Evolutionary conservation across 2,329 filamentous ascomycete species (phyloP).

Genomic region (Huntiella bhutanensis): DNA sequence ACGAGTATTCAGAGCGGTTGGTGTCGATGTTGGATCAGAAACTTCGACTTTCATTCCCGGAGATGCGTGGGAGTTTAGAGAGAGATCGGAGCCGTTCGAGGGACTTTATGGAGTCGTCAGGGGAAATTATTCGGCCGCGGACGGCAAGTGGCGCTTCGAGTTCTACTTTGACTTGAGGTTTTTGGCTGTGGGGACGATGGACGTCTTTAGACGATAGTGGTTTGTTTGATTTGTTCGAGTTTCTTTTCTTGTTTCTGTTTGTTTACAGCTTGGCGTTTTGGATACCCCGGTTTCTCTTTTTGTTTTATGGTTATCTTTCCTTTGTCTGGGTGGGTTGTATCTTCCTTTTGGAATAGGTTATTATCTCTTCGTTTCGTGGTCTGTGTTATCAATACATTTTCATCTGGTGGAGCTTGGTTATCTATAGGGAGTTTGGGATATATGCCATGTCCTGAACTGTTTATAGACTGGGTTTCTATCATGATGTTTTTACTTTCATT

Average conservation of each 20-base stretch:
- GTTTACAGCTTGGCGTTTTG: constrained; percentile 1
- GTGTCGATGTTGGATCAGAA: constrained; percentile 56
- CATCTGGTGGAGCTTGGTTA: background rate
- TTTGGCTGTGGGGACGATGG: background rate
- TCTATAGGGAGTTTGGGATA: too few species aligned
- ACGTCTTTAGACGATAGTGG: background rate
- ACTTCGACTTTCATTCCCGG: constrained; percentile 30
- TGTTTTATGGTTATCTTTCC: background rate
- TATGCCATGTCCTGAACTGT: background rate
- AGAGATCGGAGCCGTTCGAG: constrained; percentile 3
- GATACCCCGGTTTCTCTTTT: background rate
- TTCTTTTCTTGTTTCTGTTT: constrained; percentile 12
- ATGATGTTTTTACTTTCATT: background rate
- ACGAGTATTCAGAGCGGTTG: constrained; percentile 56
- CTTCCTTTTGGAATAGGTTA: constrained; percentile 1
- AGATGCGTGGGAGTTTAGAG: constrained; percentile 14
- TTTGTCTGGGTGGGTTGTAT: constrained; percentile 1
- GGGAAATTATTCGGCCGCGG: constrained; percentile 17
- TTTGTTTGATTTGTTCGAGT: constrained; percentile 1
- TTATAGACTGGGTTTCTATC: constrained; percentile 1
- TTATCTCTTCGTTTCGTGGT: background rate
- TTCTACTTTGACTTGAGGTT: constrained; percentile 13
- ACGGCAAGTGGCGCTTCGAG: constrained; percentile 20
- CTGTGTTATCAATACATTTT: background rate
- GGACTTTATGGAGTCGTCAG: constrained; percentile 3